Base-by-base conservation (phyloP, 2,329 filamentous ascomycete genomes). In the Colletotrichum orchidophilum region DNA sequence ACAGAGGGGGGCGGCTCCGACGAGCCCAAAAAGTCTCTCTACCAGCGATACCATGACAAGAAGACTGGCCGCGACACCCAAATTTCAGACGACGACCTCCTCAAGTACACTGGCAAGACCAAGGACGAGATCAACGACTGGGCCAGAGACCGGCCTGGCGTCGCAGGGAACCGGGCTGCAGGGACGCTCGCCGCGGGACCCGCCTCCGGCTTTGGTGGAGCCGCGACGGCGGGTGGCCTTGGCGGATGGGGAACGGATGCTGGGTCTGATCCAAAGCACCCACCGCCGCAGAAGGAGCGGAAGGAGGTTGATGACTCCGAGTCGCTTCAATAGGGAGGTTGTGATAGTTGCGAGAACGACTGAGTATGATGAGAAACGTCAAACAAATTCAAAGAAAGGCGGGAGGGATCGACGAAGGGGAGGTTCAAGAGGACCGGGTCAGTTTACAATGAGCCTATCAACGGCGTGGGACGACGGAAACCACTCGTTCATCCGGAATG, bases 71-170 rank as follows among this genome's bases (percentile, higher is more conserved):
- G 73, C 33, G 31, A 69, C 52, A 70, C 49, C n/a, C 53, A 75
- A 26, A 77, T 82, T 55, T 80, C 78, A 72, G 82, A 84, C 68
- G 81, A 81, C 12, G 82, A 83, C 71, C 73, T 84, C 31, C 60
- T 77, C 31, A 83, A 83, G 71, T 83, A 83, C 78, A 83, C 82
- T 39, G 83, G 83, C 74, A 84, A 79, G 74, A 74, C 75, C 27
- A 75, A 74, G 15, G 75, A 59, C 0, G 72, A 79, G 74, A 76
- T 85, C 62, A 75, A 77, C 26, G 39, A 75, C 2, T 84, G 83
- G 82, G 79, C 80, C n/a, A 80, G 79, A 27, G 76, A 75, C 4
- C 75, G 77, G 29, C 82, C 83, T 1, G 82, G 81, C 18, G 82
- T 85, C 5, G 83, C 77, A 42, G 80, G 77, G 63, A 83, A 85